These are phyloP conservation scores for Calocybe cyanea DNA, from an alignment of 768 basidiomycete genomes.

Conservation along the genomic window DNA sequence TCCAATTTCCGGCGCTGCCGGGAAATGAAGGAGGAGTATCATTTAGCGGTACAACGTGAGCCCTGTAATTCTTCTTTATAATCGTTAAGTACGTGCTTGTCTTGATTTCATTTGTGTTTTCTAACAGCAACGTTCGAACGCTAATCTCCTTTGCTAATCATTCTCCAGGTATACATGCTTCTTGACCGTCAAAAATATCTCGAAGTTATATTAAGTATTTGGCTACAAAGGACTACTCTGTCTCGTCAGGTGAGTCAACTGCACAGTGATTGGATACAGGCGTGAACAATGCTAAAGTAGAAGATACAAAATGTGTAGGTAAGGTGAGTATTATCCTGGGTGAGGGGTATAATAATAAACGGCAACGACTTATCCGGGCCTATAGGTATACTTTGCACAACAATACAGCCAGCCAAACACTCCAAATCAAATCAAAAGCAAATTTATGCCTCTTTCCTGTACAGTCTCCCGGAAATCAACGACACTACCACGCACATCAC, in stretches of 20 bases:
- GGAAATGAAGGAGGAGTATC: constrained; percentile 12
- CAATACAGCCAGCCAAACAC: constrained; percentile 14
- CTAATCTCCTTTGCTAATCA: no score
- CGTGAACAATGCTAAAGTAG: not conserved
- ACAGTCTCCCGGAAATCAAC: constrained; percentile 63
- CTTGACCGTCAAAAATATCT: no score
- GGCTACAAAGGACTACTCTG: no score
- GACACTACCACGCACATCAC: constrained; percentile 48
- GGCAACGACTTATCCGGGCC: constrained; percentile 10
- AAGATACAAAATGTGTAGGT: constrained; percentile 9
- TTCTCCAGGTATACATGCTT: no score
- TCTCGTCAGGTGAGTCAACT: no score
- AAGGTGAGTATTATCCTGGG: constrained; percentile 14
- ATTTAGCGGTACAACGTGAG: no score
- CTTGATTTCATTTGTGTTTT: no score
- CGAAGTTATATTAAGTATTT: no score
- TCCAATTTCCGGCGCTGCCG: constrained; percentile 24
- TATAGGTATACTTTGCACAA: constrained; percentile 15
- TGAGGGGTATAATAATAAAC: constrained; percentile 15
- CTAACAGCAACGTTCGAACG: no score
- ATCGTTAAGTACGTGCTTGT: no score
- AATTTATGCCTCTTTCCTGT: constrained; percentile 43
- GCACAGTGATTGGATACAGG: no score
- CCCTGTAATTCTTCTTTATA: no score
- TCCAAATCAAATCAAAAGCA: constrained; percentile 37